phyloP scores from a whole-genome alignment of 192 early-diverging fungal species.

The Rhizoclosmatium sp. region DNA sequence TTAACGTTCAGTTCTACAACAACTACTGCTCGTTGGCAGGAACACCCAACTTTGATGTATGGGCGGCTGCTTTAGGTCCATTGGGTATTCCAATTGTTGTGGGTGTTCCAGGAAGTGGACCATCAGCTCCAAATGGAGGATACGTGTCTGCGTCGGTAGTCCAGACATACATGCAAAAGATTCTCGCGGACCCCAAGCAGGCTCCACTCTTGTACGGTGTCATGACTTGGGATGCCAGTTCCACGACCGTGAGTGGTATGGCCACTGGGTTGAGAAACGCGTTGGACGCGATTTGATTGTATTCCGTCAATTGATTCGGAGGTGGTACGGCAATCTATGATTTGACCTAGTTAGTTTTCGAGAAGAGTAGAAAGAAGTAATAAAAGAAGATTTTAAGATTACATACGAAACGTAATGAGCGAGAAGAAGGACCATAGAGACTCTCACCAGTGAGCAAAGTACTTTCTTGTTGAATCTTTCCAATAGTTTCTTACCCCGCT shows the following conservation, averaged over 20 bases:
- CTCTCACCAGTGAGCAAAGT: too few relatives aligned
- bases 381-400: too few relatives aligned
- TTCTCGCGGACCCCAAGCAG: slow-evolving; percentile 53
- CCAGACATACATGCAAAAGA: slow-evolving; percentile 56
- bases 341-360: too few relatives aligned
- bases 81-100: slow-evolving; percentile 67
- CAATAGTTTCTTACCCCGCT: too few relatives aligned
- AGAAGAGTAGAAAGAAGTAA: too few relatives aligned
- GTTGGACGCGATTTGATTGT: not conserved
- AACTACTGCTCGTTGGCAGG: slow-evolving; percentile 73
- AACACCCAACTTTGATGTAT: slow-evolving; percentile 74
- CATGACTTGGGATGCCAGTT: slow-evolving; percentile 74
- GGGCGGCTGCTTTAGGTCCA: slow-evolving; percentile 54
- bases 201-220: slow-evolving; percentile 68
- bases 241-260: not conserved
- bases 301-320: too few relatives aligned
- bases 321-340: too few relatives aligned
- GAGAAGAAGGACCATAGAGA: too few relatives aligned
- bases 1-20: slow-evolving; percentile 86
- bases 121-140: slow-evolving; percentile 63
- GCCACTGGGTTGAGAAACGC: not conserved
- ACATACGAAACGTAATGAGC: too few relatives aligned
- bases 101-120: slow-evolving; percentile 65
- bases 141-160: slow-evolving; percentile 59
- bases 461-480: too few relatives aligned